Percentiles rank a stretch among this genome's conserved stretches.
Conservation (phyloP, 352 stramenopile species). For the Phytophthora fragariaefolia region DNA sequence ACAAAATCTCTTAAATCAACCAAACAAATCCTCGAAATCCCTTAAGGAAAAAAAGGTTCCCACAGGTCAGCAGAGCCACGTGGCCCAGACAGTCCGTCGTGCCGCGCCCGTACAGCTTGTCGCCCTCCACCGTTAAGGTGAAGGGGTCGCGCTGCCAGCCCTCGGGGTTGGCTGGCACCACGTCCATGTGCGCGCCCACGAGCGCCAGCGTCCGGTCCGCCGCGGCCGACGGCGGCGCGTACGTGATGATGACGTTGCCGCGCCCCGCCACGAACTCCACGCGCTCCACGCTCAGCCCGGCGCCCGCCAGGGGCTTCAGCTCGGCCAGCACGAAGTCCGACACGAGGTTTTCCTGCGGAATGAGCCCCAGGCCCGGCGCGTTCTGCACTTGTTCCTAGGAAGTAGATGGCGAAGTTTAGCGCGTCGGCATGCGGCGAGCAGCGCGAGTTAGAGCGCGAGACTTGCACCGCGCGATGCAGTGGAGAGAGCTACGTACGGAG, state of each 20-base stretch:
- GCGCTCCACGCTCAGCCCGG: slow-evolving; percentile 70
- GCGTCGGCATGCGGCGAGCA: neutral
- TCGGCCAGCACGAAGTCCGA: slow-evolving; percentile 89
- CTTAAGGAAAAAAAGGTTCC: slow-evolving; percentile 8
- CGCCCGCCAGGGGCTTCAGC: slow-evolving; percentile 80
- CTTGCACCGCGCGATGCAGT: neutral
- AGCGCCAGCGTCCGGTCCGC: slow-evolving; percentile 83
- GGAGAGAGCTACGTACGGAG: slow-evolving; percentile 18
- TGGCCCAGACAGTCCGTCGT: slow-evolving; percentile 95
- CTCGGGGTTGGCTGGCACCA: slow-evolving; percentile 93
- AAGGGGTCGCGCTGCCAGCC: slow-evolving; percentile 91
- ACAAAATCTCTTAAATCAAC: no score
- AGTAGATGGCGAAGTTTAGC: neutral
- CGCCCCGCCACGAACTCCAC: slow-evolving; percentile 86
- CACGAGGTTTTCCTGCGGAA: slow-evolving; percentile 76
- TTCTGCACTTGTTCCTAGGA: slow-evolving; percentile 56
- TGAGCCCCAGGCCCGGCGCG: slow-evolving; percentile 50
- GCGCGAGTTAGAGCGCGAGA: neutral
- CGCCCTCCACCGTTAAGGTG: slow-evolving; percentile 85
- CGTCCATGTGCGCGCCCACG: slow-evolving; percentile 92
- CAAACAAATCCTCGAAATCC: no score
- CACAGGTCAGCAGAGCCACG: slow-evolving; percentile 91
- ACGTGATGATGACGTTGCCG: slow-evolving; percentile 94
- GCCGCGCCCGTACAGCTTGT: slow-evolving; percentile 92
- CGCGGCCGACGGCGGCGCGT: slow-evolving; percentile 52